Evolutionary conservation across 768 basidiomycete genomes (phyloP), one percentile per base, ranked within the genome.

Genomic region (Lentinus tigrinus): DNA sequence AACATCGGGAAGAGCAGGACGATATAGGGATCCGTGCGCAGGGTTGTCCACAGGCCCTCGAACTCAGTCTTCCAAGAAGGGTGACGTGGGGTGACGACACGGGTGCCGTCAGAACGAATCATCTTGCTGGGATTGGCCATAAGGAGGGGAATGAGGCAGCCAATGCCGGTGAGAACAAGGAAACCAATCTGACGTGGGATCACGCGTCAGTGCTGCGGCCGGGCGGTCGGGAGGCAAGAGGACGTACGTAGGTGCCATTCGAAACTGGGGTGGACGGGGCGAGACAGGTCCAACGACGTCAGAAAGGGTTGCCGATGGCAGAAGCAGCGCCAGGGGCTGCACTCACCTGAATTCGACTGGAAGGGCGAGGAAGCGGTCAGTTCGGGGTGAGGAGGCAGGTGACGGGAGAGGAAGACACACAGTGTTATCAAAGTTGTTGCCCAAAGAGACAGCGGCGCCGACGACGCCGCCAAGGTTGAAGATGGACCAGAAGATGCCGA

Each of bases 1-100:
- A 93, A 92, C 86, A 93, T 89, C 13, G 91, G 92, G 76, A 93
- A 89, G 19, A 93, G 79, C 4, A 91, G 73, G 16, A 92, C 58
- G 64, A 94, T 83, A 73, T 79, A 76, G 0, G 88, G 89, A 65
- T 93, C 91, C 13, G 81, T 85, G 55, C 74, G 79, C 43, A 94
- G 75, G 2, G 87, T 82, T 46, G 87, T 63, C 73, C 80, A 91
- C 21, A 93, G 80, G 11, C 86, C 85, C 59, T 78, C 77, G 52
- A 93, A 74, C 69, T 93, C 91, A 19, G 80, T 78, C 67, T 82
- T 89, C 90, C 91, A 93, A 2, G 88, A 88, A 17, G 89, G 86
- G 43, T 91, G 85, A 24, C 81, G 81, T 16, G 79, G 78, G 5
- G 81, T 72, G 8, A 75, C 74, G 34, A 92, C 85, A 65, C 81